phyloP scores from a whole-genome alignment of 2,329 filamentous ascomycete genomes.

The Venturia pyrina region DNA sequence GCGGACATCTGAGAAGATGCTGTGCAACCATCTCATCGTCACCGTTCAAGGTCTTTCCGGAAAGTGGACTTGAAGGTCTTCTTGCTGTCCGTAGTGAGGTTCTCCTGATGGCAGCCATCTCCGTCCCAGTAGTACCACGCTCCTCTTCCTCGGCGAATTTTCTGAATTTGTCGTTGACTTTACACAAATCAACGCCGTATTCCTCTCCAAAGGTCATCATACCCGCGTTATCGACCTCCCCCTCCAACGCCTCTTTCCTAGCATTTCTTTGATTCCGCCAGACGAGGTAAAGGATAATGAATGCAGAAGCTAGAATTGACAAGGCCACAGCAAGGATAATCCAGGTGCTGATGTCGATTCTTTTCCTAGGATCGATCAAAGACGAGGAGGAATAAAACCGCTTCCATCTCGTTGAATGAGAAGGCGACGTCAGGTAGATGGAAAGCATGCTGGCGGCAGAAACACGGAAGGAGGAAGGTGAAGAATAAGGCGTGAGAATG shows the following conservation, averaged over 20 bases:
- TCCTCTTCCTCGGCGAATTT: background rate
- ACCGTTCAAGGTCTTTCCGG: background rate
- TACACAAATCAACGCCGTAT: constrained; percentile 1
- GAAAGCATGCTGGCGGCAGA: background rate
- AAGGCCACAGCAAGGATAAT: background rate
- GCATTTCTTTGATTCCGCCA: constrained; percentile 5
- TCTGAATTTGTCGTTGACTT: constrained; percentile 4
- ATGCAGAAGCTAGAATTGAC: background rate
- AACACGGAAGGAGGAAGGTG: background rate
- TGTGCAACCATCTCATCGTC: background rate
- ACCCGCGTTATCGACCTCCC: background rate
- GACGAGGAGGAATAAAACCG: background rate
- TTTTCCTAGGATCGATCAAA: constrained; percentile 1
- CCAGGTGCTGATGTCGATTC: background rate
- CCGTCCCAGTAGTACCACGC: background rate
- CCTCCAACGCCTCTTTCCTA: background rate
- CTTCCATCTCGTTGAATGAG: background rate
- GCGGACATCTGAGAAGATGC: background rate
- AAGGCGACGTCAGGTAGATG: background rate
- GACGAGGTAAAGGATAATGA: background rate
- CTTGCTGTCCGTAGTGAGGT: background rate
- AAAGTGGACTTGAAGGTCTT: background rate
- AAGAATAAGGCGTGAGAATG: background rate
- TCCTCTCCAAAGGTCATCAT: constrained; percentile 2
- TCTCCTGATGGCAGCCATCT: background rate